phyloP scores from a whole-genome alignment of 139 green algal species.

The Closterium sp. region DNA sequence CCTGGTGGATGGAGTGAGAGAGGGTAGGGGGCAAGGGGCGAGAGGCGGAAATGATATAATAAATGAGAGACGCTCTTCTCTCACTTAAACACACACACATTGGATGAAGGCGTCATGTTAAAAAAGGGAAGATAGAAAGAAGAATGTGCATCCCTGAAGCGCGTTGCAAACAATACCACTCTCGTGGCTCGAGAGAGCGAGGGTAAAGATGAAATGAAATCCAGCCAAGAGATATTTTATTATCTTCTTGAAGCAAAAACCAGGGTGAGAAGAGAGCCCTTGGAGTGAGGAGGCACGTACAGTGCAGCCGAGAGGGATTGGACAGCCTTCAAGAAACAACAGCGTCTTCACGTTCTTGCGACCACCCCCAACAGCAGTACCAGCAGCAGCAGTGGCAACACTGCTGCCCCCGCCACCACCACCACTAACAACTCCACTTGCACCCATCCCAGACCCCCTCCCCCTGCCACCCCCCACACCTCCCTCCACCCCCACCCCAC shows the following conservation, averaged over 20 bases:
- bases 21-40: background rate
- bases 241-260: too few species aligned
- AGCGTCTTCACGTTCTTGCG: slow-evolving; percentile 7
- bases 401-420: background rate
- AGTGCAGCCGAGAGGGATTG: slow-evolving; percentile 67
- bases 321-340: slow-evolving; percentile 78
- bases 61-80: too few species aligned
- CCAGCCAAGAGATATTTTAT: too few species aligned
- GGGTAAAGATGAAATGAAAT: background rate
- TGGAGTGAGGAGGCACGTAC: slow-evolving; percentile 40
- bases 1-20: background rate
- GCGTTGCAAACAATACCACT: too few species aligned
- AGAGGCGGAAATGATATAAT: background rate
- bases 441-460: background rate
- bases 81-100: too few species aligned
- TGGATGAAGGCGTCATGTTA: too few species aligned
- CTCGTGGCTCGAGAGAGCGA: slow-evolving; percentile 3
- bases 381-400: background rate
- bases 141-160: too few species aligned
- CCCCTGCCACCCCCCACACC: background rate
- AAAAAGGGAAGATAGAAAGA: too few species aligned
- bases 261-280: background rate
- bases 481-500: background rate
- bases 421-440: slow-evolving; percentile 32
- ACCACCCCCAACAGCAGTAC: background rate